phyloP scores from a whole-genome alignment of 2,329 filamentous ascomycete species.

The Neurospora crassa region DNA sequence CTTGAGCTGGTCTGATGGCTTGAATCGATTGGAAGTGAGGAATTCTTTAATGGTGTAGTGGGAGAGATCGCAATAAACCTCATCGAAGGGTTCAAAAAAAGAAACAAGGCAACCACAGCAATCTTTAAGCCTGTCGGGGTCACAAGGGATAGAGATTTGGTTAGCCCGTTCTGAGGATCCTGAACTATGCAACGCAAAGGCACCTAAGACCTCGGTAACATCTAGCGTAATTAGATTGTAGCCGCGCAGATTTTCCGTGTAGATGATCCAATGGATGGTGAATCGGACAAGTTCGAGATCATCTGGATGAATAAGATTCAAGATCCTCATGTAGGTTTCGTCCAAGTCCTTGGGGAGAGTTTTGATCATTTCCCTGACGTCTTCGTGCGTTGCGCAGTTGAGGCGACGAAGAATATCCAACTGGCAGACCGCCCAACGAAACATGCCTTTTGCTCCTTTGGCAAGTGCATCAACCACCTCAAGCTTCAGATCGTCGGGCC shows the following conservation, averaged over 20 bases:
- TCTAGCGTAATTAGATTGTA: too few species aligned
- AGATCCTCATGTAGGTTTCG: constrained; percentile 11
- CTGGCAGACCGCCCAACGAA: constrained; percentile 14
- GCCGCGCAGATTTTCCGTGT: rapidly evolving
- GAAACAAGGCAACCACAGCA: background rate
- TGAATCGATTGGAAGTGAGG: constrained; percentile 9
- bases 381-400: background rate
- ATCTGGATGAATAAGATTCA: constrained; percentile 5
- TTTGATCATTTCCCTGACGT: constrained; percentile 1
- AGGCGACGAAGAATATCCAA: constrained; percentile 10
- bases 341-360: constrained; percentile 9
- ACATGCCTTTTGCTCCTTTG: constrained; percentile 9
- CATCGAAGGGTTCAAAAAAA: too few species aligned
- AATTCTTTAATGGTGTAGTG: constrained; percentile 9
- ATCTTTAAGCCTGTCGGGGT: background rate
- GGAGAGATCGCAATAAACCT: too few species aligned
- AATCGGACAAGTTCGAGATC: constrained; percentile 6
- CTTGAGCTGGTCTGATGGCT: constrained; percentile 11
- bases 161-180: background rate
- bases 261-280: constrained; percentile 1
- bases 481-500: background rate
- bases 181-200: background rate
- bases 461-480: constrained; percentile 1
- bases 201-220: background rate
- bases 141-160: background rate